These are phyloP conservation scores for Arthromyces matolae DNA, from an alignment of 768 basidiomycete genomes.

Conservation along the genomic window DNA sequence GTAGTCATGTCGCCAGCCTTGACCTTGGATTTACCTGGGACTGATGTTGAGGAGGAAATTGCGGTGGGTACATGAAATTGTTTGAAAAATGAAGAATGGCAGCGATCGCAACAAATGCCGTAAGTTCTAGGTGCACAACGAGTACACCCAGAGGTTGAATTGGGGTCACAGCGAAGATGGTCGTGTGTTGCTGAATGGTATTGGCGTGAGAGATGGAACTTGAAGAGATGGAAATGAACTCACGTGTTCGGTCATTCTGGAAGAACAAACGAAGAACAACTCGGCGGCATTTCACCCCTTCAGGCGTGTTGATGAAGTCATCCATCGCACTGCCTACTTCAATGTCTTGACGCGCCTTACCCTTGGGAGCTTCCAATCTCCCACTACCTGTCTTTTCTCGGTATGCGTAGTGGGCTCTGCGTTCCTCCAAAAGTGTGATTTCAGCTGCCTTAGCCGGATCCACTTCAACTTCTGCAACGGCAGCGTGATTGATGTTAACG, in stretches of 20 bases:
- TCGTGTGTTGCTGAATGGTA: constrained; percentile 1
- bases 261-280: constrained; percentile 1
- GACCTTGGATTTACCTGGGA: not conserved
- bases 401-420: constrained; percentile 1
- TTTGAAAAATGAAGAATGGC: constrained; percentile 8
- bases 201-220: not conserved
- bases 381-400: not conserved
- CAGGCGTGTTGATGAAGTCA: constrained; percentile 7
- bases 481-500: not conserved
- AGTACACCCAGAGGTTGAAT: not conserved
- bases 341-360: not conserved
- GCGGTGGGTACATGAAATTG: not conserved
- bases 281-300: not conserved
- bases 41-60: not conserved
- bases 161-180: constrained; percentile 6
- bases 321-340: not conserved
- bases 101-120: constrained; percentile 9
- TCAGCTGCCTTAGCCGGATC: not conserved
- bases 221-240: not conserved
- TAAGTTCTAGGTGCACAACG: constrained; percentile 1
- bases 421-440: too few species aligned
- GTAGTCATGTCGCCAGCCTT: not conserved
- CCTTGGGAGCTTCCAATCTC: not conserved
- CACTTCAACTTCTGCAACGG: not conserved
- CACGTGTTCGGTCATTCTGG: constrained; percentile 8